Conservation (phyloP, 495 filamentous ascomycete genomes). For the Podospora didyma region DNA sequence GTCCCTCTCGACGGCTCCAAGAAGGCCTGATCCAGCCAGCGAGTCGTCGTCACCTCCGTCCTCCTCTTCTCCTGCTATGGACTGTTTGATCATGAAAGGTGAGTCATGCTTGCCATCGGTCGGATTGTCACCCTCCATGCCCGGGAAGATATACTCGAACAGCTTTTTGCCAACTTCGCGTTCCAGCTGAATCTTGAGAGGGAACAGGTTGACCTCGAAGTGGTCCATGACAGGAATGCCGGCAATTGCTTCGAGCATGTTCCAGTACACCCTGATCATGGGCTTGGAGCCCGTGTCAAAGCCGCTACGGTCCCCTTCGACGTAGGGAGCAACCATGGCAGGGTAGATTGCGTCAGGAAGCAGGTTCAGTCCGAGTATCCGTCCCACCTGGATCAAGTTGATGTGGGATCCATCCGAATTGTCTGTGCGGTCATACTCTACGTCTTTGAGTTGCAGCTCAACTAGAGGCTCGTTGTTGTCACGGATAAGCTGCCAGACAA, state of each 20-base stretch:
- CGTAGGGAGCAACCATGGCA: slow-evolving; percentile 87
- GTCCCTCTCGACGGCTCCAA: slow-evolving; percentile 29
- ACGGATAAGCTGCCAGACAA: slow-evolving; percentile 93
- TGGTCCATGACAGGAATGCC: slow-evolving; percentile 96
- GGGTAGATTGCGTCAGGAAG: slow-evolving; percentile 89
- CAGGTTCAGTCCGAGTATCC: slow-evolving; percentile 80
- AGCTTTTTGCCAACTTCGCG: slow-evolving; percentile 88
- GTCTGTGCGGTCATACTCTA: slow-evolving; percentile 88
- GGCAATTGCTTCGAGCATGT: slow-evolving; percentile 96
- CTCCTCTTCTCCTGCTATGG: slow-evolving; percentile 62
- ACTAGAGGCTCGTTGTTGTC: slow-evolving; percentile 84
- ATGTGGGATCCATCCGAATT: slow-evolving; percentile 95
- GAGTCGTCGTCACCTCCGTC: slow-evolving; percentile 49
- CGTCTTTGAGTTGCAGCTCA: slow-evolving; percentile 86
- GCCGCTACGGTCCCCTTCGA: slow-evolving; percentile 56
- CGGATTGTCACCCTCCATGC: slow-evolving; percentile 53
- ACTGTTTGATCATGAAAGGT: slow-evolving; percentile 79
- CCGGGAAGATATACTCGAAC: slow-evolving; percentile 97
- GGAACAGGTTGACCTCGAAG: slow-evolving; percentile 92
- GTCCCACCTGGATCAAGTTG: slow-evolving; percentile 82
- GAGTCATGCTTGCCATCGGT: slow-evolving; percentile 55
- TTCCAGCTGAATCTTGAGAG: slow-evolving; percentile 91
- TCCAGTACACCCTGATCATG: slow-evolving; percentile 92
- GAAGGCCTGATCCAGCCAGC: slow-evolving; percentile 28
- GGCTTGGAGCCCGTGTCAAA: slow-evolving; percentile 51